phyloP scores from a whole-genome alignment of 305 asterid genomes.

The Euphrasia arctica region DNA sequence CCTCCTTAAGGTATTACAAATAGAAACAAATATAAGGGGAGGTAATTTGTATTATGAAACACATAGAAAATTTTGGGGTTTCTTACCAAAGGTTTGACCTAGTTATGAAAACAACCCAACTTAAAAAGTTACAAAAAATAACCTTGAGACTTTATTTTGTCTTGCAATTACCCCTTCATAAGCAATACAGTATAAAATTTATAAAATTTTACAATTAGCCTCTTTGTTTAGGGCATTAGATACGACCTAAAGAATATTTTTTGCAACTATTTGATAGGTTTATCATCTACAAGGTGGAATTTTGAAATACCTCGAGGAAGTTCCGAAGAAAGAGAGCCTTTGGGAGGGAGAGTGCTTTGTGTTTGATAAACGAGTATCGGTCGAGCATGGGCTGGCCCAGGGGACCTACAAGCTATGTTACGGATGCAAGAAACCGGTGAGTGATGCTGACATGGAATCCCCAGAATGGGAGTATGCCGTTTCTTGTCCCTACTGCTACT shows the following conservation, averaged over 20 bases:
- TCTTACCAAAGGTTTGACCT: too few relatives aligned
- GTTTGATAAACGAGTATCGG: constrained; percentile 92
- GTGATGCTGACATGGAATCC: constrained; percentile 81
- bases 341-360: constrained; percentile 99
- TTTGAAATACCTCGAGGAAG: constrained; percentile 87
- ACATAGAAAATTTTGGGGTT: neutral
- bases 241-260: neutral
- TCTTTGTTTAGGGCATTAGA: neutral
- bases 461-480: constrained; percentile 86
- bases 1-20: neutral
- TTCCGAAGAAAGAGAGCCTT: constrained; percentile 65
- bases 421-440: constrained; percentile 90
- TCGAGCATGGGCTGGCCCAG: constrained; percentile 80
- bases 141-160: too few relatives aligned
- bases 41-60: neutral
- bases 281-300: constrained; percentile 95
- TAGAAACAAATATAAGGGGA: neutral
- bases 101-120: too few relatives aligned
- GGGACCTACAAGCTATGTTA: constrained; percentile 90
- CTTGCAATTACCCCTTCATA: neutral
- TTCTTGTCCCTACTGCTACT: constrained; percentile 80
- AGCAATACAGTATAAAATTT: neutral
- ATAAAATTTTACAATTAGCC: neutral
- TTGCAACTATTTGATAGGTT: constrained; percentile 42
- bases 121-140: too few relatives aligned